Base-by-base conservation (phyloP, 2,329 filamentous ascomycete genomes). In the Venturia asperata region DNA sequence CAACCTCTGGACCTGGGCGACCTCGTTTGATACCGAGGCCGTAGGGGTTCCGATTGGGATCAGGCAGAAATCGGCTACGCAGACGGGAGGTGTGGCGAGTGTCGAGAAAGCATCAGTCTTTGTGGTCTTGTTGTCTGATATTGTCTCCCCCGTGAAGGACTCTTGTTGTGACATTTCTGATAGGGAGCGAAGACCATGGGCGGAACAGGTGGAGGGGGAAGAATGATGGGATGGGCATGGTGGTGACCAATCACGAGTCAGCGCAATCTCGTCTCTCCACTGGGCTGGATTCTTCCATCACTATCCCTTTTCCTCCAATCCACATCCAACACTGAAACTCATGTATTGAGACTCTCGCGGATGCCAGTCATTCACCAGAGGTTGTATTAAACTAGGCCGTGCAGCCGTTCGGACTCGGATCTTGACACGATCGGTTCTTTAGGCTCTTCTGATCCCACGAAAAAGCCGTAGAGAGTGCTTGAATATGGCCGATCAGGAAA, bases 11-110 rank as follows among this genome's bases (percentile, higher is more conserved):
- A 97, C 91, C 68, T 89, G 87, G 42, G 93, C 93, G 39, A 99
- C 87, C 74, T 97, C 90, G 64, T 77, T 75, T 7, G 78, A 79
- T n/a, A 82, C 80, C 9, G 77, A 79, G 2, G 80, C 78, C 1
- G 78, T 79, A 4, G 78, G 77, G 13, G 80, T 82, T 66, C 80
- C 80, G 61, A 97, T 87, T 1, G 92, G 92, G 67, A 97, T 88
- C 69, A 97, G 81, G 76, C 92, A 97, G 75, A 97, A 96, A 78
- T 97, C 92, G 66, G 89, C 92, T 64, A 88, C 91, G 77, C 91
- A 95, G 66, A 86, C 79, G 65, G 84, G 79, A 4, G 92, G 92
- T 0, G 91, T 93, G 39, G 82, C 71, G 45, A 75, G 66, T 9
- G 60, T 43, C 37, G 62, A 21, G 62, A 55, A 42, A 39, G n/a